phyloP scores from a whole-genome alignment of 345 rosid genomes.

The Pistacia atlantica region DNA sequence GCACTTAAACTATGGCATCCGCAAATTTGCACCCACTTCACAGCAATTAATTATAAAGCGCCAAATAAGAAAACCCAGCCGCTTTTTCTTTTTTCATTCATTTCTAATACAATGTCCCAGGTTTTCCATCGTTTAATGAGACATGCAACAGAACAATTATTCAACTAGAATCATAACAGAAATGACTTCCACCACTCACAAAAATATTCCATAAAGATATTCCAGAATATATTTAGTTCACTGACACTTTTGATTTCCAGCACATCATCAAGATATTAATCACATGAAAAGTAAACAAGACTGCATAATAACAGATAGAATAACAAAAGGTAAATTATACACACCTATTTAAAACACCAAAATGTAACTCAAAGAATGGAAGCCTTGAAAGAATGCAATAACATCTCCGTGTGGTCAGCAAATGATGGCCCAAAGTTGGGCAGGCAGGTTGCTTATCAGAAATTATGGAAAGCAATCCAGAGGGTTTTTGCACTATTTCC shows the following conservation, averaged over 20 bases:
- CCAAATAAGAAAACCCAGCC: no score
- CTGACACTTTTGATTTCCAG: neutral
- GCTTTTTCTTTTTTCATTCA: no score
- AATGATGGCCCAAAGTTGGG: constrained; percentile 67
- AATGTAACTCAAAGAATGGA: constrained; percentile 93
- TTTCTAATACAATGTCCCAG: no score
- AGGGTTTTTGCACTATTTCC: constrained; percentile 87
- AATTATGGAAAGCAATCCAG: constrained; percentile 86
- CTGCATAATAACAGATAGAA: neutral
- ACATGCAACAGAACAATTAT: no score
- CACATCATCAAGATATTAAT: constrained; percentile 1
- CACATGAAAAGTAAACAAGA: neutral
- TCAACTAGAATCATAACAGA: no score
- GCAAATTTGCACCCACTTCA: no score
- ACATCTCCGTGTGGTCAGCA: constrained; percentile 89
- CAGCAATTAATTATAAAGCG: no score
- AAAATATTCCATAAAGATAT: no score
- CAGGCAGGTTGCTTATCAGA: constrained; percentile 60
- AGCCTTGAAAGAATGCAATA: constrained; percentile 94
- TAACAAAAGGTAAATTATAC: constrained; percentile 9
- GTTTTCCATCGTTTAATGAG: no score
- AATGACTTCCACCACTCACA: no score
- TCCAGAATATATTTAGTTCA: neutral
- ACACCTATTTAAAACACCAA: constrained; percentile 83
- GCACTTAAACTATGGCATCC: no score